Evolutionary conservation across 2,329 filamentous ascomycete genomes (phyloP).

Genomic region (Zalaria sp.): DNA sequence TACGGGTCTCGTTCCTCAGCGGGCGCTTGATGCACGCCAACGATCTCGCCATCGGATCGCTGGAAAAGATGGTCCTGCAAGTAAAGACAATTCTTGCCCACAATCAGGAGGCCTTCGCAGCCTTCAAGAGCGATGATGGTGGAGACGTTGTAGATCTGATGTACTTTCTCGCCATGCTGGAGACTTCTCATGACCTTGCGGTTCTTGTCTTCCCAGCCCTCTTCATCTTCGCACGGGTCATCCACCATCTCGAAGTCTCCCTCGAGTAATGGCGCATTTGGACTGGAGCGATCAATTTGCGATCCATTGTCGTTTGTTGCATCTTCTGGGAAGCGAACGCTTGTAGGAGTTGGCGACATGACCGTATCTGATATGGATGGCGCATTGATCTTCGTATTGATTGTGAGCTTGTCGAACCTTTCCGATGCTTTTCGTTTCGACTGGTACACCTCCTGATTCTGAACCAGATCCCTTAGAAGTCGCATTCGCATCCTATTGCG

Average conservation of each 20-base stretch:
- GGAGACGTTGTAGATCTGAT: conserved; percentile 90
- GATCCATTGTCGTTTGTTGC: not conserved
- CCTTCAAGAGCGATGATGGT: conserved; percentile 88
- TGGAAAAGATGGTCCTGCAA: conserved; percentile 96
- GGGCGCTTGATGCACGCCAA: conserved; percentile 90
- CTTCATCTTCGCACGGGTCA: conserved; percentile 72
- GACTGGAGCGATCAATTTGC: conserved; percentile 19
- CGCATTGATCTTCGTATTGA: conserved; percentile 13
- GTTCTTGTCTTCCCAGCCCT: conserved; percentile 93
- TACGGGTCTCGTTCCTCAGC: conserved; percentile 88
- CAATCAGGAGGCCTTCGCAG: conserved; percentile 81
- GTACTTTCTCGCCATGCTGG: conserved; percentile 78
- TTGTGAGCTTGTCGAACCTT: conserved; percentile 15
- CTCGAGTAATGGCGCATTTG: conserved; percentile 37
- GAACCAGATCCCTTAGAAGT: conserved; percentile 62
- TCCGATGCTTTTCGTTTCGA: conserved; percentile 64
- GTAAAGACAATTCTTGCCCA: conserved; percentile 85
- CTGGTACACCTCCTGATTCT: conserved; percentile 60
- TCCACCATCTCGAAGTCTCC: conserved; percentile 96
- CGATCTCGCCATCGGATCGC: conserved; percentile 85
- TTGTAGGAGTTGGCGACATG: not conserved
- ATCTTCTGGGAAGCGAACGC: not conserved
- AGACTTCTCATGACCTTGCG: conserved; percentile 92
- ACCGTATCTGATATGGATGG: not conserved
- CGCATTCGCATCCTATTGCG: conserved; percentile 88